Percentiles rank a stretch among this genome's conserved stretches.
Conservation (phyloP, 2,329 filamentous ascomycete species). For the Phialophora verrucosa region DNA sequence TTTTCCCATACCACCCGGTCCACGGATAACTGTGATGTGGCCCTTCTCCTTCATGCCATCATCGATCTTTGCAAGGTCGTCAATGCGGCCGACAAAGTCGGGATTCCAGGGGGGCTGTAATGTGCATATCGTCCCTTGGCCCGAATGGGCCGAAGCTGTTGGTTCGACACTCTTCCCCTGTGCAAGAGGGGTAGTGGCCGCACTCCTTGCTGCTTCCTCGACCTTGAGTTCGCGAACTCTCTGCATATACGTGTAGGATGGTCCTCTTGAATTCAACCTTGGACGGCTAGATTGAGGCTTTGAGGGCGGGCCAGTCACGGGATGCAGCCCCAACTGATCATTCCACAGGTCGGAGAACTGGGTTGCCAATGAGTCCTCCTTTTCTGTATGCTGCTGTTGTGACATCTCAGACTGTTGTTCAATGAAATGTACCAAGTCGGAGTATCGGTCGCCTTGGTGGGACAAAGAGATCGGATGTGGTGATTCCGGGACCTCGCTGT, state of each 20-base stretch:
- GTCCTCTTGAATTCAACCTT: not conserved
- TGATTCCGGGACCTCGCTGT: not conserved
- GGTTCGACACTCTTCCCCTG: not conserved
- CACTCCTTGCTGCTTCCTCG: not conserved
- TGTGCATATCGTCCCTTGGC: not conserved
- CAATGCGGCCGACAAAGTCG: slow-evolving; percentile 9
- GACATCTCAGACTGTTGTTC: not conserved
- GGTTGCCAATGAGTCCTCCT: not conserved
- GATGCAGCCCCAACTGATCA: not conserved
- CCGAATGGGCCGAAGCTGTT: not conserved
- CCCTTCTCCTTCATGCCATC: not conserved
- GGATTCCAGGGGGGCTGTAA: slow-evolving; percentile 9
- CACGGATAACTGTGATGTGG: not conserved
- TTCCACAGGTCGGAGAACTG: not conserved
- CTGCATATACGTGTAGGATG: not conserved
- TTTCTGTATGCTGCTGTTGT: not conserved
- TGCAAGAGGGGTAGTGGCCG: not conserved
- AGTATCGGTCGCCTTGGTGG: not conserved
- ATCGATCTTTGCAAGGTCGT: slow-evolving; percentile 1
- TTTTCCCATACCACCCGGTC: not conserved
- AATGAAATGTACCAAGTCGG: not conserved
- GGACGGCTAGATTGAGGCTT: not conserved
- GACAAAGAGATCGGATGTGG: not conserved
- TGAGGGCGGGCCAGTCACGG: not conserved
- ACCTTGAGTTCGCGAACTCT: not conserved